A percentile compares a stretch with the other conserved stretches of the same genome.
Evolutionary conservation across 441 rosid species (phyloP).

Genomic region (Adansonia rubrostipa): DNA sequence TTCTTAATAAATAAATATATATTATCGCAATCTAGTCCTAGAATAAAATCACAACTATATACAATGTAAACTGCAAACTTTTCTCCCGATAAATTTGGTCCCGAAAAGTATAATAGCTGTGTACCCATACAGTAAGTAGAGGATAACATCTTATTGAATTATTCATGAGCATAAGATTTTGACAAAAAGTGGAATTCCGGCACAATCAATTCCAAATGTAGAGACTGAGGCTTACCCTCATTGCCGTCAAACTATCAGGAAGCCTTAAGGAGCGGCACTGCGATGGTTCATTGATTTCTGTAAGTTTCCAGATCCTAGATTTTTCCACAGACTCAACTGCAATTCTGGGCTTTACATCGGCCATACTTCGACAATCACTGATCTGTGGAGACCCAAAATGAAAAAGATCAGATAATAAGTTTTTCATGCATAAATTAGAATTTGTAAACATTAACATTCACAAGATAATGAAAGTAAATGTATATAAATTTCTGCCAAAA

Average conservation of each 20-base stretch:
- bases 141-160: not conserved
- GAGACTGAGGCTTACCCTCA: constrained; percentile 52
- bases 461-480: not conserved
- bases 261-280: constrained; percentile 83
- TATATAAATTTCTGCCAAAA: not conserved
- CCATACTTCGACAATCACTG: constrained; percentile 54
- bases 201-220: not conserved
- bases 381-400: constrained; percentile 47
- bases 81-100: not conserved
- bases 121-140: not conserved
- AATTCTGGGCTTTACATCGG: constrained; percentile 70
- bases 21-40: not conserved
- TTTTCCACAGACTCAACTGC: constrained; percentile 65
- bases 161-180: constrained; percentile 5
- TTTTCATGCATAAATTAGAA: not conserved
- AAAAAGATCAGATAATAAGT: constrained; percentile 18
- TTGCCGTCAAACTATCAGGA: constrained; percentile 59
- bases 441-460: not conserved
- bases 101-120: no score
- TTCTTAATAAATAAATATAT: not conserved
- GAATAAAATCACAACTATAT: not conserved
- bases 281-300: constrained; percentile 74
- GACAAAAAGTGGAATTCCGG: not conserved
- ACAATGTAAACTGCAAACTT: constrained; percentile 2
- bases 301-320: constrained; percentile 75